Evolutionary conservation across 2,329 filamentous ascomycete species (phyloP), one percentile per base, ranked within the genome.

Genomic region (Alternaria arborescens): DNA sequence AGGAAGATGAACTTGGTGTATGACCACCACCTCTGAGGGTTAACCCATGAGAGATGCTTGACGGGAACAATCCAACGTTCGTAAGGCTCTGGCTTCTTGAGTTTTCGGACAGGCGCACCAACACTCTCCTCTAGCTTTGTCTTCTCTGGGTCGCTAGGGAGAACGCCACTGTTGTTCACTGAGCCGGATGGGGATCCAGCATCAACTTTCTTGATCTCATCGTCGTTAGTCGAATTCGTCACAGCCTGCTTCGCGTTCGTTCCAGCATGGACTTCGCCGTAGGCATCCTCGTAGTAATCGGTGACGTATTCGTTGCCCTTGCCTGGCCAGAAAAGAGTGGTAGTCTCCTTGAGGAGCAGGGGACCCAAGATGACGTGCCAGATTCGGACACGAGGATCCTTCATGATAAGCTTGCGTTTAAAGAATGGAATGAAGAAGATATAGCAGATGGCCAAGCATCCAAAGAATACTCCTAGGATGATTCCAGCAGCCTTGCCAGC

Each of bases 1-100:
- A 82, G 80, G 58, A 86, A 75, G 8, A 75, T 72, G 30, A 77
- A 81, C 62, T 84, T 84, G 51, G 72, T 63, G 47, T 80, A 82
- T 8, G 80, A 81, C 52, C 66, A 77, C 61, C 72, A 69, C 46
- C 69, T 73, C 34, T 69, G 63, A 12, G 77, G 75, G 58, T 77
- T 70, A 34, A 38, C 36, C 62, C 73, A 69, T n/a, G 75, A 68
- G 14, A 78, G 65, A 20, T 75, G 64, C 32, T 66, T 70, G 14
- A 77, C 70, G 16, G 82, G 79, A 24, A 63, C 68, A 38, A 79
- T 71, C 52, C 72, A 79, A 32, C 71, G 68, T 28, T 73, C 71
- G 42, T 73, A 72, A n/a, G 67, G 77, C 34, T 77, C 77, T 8
- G 73, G 70, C 18, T 43, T 55, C 52, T 69, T 65, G 36, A 68